A percentile compares a stretch with the other conserved stretches of the same genome.
Conservation (phyloP, 2,329 filamentous ascomycete genomes). For the Ilyonectria robusta region DNA sequence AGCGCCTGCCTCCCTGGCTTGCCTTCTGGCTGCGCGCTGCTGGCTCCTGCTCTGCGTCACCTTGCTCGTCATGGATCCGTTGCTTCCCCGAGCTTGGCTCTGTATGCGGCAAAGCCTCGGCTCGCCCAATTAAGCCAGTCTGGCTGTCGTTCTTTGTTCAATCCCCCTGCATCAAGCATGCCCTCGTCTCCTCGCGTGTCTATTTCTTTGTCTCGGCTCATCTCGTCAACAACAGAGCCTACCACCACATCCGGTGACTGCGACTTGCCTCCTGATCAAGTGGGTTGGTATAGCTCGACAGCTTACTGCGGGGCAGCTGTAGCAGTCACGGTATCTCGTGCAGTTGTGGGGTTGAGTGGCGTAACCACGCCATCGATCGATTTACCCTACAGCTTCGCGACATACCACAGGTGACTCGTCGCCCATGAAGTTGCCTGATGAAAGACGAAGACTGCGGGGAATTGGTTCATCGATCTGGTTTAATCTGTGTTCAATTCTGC, state of each 20-base stretch:
- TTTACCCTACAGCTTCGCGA: slow-evolving; percentile 13
- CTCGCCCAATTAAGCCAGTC: background rate
- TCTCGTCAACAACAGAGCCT: background rate
- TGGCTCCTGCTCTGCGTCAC: background rate
- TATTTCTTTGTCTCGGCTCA: background rate
- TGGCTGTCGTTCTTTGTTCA: background rate
- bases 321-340: slow-evolving; percentile 5
- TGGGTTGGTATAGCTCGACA: slow-evolving; percentile 1
- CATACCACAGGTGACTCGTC: slow-evolving; percentile 33
- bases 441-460: background rate
- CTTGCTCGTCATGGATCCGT: slow-evolving; percentile 8
- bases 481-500: background rate
- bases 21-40: background rate
- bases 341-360: slow-evolving; percentile 8
- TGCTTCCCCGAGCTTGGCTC: background rate
- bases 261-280: background rate
- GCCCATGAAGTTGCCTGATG: background rate
- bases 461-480: background rate
- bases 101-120: slow-evolving; percentile 7
- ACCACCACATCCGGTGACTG: background rate
- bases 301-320: slow-evolving; percentile 6
- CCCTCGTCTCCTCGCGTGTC: background rate
- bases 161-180: background rate
- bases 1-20: background rate
- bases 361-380: background rate